Percentiles rank a stretch among this genome's conserved stretches.
phyloP scores from a whole-genome alignment of 352 stramenopile genomes.

The Globisporangium ultimum region DNA sequence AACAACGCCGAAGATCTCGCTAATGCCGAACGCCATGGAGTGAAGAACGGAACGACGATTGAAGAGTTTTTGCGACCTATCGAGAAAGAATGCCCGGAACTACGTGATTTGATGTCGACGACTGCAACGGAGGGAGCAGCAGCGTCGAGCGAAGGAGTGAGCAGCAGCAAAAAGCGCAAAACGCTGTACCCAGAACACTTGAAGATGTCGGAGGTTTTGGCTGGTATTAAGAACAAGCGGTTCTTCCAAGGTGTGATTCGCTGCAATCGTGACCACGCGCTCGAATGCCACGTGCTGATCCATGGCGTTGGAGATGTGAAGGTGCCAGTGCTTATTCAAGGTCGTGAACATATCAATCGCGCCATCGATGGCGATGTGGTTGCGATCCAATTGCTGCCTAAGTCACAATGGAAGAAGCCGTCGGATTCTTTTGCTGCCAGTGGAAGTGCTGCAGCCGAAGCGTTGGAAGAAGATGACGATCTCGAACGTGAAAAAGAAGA shows the following conservation, averaged over 20 bases:
- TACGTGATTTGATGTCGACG: slow-evolving; percentile 54
- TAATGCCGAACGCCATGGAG: slow-evolving; percentile 37
- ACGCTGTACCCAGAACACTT: slow-evolving; percentile 80
- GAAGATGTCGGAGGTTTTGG: slow-evolving; percentile 67
- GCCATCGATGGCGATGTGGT: slow-evolving; percentile 98
- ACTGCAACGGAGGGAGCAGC: slow-evolving; percentile 23
- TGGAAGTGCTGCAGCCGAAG: slow-evolving; percentile 31
- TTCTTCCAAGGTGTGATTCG: slow-evolving; percentile 90
- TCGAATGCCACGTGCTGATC: slow-evolving; percentile 80
- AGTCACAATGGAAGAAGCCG: slow-evolving; percentile 76
- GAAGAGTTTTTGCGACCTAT: slow-evolving; percentile 55
- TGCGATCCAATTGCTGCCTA: slow-evolving; percentile 91
- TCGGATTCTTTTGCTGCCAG: slow-evolving; percentile 67
- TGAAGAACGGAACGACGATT: slow-evolving; percentile 54
- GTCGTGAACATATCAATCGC: slow-evolving; percentile 92
- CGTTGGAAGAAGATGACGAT: slow-evolving; percentile 39
- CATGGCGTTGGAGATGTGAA: slow-evolving; percentile 58
- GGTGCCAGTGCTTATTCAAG: slow-evolving; percentile 69
- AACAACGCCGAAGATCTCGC: slow-evolving; percentile 63
- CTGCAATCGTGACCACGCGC: slow-evolving; percentile 83
- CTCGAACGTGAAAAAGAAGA: slow-evolving; percentile 32
- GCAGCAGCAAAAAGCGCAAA: slow-evolving; percentile 37
- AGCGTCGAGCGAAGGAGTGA: slow-evolving; percentile 28
- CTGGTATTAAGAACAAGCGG: slow-evolving; percentile 83
- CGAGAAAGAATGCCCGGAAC: slow-evolving; percentile 38